phyloP scores from a whole-genome alignment of 768 basidiomycete species.

The Amylocystis lapponica region DNA sequence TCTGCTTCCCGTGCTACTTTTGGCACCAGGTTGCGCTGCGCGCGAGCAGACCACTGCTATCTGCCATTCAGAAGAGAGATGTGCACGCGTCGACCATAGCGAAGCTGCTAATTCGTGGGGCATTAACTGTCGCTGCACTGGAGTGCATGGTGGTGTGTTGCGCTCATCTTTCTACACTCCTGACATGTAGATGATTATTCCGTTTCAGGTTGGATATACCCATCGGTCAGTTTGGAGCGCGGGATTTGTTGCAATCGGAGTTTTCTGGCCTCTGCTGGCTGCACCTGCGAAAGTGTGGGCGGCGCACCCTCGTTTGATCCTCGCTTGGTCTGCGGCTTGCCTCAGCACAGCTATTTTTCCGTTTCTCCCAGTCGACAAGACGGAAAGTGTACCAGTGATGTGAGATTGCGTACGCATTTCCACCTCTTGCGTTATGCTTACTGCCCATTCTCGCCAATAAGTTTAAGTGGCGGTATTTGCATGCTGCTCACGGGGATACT shows the following conservation, averaged over 20 bases:
- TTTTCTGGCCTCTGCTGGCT: slow-evolving; percentile 56
- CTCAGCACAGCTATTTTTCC: slow-evolving; percentile 62
- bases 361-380: slow-evolving; percentile 64
- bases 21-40: slow-evolving; percentile 48
- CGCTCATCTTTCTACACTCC: background rate
- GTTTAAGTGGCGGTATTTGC: slow-evolving; percentile 45
- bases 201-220: slow-evolving; percentile 58
- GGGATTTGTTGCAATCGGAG: slow-evolving; percentile 55
- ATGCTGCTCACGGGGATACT: slow-evolving; percentile 35
- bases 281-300: slow-evolving; percentile 36
- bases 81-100: background rate
- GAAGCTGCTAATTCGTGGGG: slow-evolving; percentile 20
- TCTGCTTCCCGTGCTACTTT: slow-evolving; percentile 71
- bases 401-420: too few relatives aligned
- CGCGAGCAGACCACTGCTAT: slow-evolving; percentile 3
- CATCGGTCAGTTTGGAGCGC: slow-evolving; percentile 66
- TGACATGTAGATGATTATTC: background rate
- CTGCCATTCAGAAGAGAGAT: background rate
- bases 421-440: too few relatives aligned
- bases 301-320: slow-evolving; percentile 21
- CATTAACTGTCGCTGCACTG: slow-evolving; percentile 38
- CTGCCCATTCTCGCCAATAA: too few relatives aligned
- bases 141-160: slow-evolving; percentile 69
- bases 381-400: slow-evolving; percentile 57
- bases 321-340: slow-evolving; percentile 46